These are phyloP conservation scores for Nepenthes alata DNA, from an alignment of 179 eudicot species.

Conservation along the genomic window DNA sequence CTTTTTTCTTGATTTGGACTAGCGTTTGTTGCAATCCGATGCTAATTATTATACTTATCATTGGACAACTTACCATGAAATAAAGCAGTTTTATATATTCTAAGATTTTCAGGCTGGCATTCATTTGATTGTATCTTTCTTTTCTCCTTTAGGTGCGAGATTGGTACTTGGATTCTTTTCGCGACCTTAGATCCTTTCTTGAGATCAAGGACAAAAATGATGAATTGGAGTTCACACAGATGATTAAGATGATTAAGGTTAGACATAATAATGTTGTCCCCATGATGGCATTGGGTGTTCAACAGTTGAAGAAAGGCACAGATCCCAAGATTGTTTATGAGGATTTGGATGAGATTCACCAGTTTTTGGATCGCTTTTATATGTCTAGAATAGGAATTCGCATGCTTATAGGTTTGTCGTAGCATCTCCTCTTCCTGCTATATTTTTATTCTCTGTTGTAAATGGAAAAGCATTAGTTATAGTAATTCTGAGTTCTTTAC, in stretches of 20 bases:
- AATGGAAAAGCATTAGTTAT: neutral
- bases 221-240: constrained; percentile 71
- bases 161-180: constrained; percentile 96
- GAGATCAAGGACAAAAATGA: constrained; percentile 62
- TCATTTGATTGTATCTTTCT: neutral
- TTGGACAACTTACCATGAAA: neutral
- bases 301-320: constrained; percentile 75
- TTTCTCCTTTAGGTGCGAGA: constrained; percentile 61
- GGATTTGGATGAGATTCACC: constrained; percentile 72
- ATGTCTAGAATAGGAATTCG: constrained; percentile 96
- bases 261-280: constrained; percentile 97
- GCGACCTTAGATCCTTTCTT: constrained; percentile 70
- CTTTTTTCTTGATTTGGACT: no score
- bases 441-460: neutral
- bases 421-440: constrained; percentile 3
- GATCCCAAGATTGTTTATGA: constrained; percentile 42
- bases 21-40: no score
- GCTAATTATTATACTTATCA: no score
- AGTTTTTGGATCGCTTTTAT: constrained; percentile 89
- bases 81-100: neutral
- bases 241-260: constrained; percentile 82
- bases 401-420: constrained; percentile 83
- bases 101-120: neutral
- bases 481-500: constrained; percentile 2
- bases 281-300: constrained; percentile 86